Evolutionary conservation across 2,329 filamentous ascomycete species (phyloP), one percentile per base, ranked within the genome.

Genomic region (Colletotrichum viniferum): DNA sequence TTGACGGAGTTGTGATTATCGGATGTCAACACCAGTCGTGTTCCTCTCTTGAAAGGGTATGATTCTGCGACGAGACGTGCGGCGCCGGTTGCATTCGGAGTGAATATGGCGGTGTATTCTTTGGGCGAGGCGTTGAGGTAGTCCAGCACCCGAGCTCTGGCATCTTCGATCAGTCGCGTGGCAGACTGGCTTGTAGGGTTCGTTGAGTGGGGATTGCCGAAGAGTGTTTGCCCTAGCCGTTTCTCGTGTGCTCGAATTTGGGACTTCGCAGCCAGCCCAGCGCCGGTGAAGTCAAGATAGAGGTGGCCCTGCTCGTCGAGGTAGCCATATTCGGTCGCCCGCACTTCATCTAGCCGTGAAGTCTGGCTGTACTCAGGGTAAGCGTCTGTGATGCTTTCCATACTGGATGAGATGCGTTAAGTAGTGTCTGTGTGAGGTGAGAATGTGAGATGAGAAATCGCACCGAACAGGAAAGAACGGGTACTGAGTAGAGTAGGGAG

Each of bases 1-100:
- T 86, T 83, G 74, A 86, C 69, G 1, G 84, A 86, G 80, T 87
- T 87, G 76, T 87, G 85, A 78, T 87, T 86, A 75, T 87, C 85
- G 7, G 80, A 79, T 1, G 85, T 85, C 30, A 86, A 74, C 8
- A 87, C 81, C 0, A 85, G 78, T 2, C 79, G 78, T 0, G 73
- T 69, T 2, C 77, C 58, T 2, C 77, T 74, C 5, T 66, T 26
- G 69, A 84, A 87, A 7, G 79, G 81, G 73, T 86, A 87, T 7
- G 84, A 79, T 73, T 87, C 85, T 32, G 82, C 85, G 1, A 86
- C 81, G 3, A 87, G 81, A 7, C 82, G 79, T 0, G 84, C 84
- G 0, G 85, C 85, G 0, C 81, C 84, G 0, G 84, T 84, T 12
- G 85, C 85, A 66, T 86, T 87, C 8, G 82, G 69, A 0, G 85